Percentiles rank a stretch among this genome's conserved stretches.
phyloP scores from a whole-genome alignment of 768 basidiomycete genomes.

The Mycena floridula region DNA sequence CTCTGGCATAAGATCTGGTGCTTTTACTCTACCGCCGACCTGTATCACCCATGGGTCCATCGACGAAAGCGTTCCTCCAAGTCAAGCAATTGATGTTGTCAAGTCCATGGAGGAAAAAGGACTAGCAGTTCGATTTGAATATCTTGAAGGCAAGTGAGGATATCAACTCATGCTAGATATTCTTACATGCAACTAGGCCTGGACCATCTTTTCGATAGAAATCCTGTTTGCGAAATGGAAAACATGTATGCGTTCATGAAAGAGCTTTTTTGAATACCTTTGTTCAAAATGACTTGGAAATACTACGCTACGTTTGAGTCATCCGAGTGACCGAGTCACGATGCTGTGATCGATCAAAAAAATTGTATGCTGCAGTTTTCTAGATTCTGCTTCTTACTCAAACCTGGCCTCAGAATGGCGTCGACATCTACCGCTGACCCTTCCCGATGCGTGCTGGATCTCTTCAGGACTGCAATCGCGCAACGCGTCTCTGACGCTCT shows the following conservation, averaged over 20 bases:
- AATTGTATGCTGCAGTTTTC: too few species aligned
- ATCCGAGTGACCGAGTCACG: too few species aligned
- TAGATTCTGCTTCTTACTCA: constrained; percentile 10
- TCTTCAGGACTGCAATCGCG: constrained; percentile 79
- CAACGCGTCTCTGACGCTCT: constrained; percentile 61
- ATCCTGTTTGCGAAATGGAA: constrained; percentile 24
- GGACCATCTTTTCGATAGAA: constrained; percentile 29
- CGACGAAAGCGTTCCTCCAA: constrained; percentile 27
- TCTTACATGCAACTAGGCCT: too few species aligned
- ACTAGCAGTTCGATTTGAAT: constrained; percentile 22
- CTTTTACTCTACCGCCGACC: constrained; percentile 20
- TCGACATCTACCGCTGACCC: constrained; percentile 55
- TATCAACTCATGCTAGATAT: too few species aligned
- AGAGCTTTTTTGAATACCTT: too few species aligned
- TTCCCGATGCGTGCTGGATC: constrained; percentile 60
- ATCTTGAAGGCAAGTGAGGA: constrained; percentile 26
- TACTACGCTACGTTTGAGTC: too few species aligned
- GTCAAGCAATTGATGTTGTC: constrained; percentile 28
- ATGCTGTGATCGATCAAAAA: too few species aligned
- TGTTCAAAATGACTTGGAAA: too few species aligned
- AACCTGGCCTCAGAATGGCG: constrained; percentile 27
- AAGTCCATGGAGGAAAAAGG: constrained; percentile 18
- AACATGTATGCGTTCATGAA: constrained; percentile 26
- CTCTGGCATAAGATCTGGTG: constrained; percentile 12
- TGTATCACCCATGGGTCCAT: constrained; percentile 30